Conservation (phyloP, 495 filamentous ascomycete genomes). For the Penicillium verhagenii region DNA sequence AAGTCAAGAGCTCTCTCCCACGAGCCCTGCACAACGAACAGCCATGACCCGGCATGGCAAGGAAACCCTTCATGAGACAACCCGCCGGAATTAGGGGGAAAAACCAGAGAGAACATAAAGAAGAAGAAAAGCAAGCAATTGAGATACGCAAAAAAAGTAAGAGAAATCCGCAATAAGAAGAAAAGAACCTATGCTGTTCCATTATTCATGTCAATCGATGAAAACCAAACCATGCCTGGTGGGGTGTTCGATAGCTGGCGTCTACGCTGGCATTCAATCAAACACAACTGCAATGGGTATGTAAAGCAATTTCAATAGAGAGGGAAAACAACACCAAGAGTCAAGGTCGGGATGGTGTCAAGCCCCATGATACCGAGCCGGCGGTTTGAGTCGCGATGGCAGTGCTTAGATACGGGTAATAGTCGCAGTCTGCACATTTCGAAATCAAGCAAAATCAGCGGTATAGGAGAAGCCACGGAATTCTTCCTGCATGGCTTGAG, state of each 20-base stretch:
- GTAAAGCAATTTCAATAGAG: conserved; percentile 26
- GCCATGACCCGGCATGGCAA: conserved; percentile 16
- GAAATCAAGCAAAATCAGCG: conserved; percentile 62
- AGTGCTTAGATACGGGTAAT: conserved; percentile 14
- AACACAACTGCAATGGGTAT: conserved; percentile 30
- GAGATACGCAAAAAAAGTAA: conserved; percentile 20
- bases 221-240: conserved; percentile 18
- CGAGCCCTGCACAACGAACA: conserved; percentile 5
- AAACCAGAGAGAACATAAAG: conserved; percentile 1
- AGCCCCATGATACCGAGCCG: not conserved
- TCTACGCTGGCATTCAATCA: conserved; percentile 25
- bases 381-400: not conserved
- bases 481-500: conserved; percentile 99
- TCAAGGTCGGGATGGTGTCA: not conserved
- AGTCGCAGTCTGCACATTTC: conserved; percentile 10
- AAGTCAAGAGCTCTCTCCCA: not conserved
- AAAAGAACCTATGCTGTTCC: conserved; percentile 14
- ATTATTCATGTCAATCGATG: conserved; percentile 27
- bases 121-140: conserved; percentile 24
- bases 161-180: not conserved
- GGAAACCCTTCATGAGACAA: conserved; percentile 17
- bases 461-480: conserved; percentile 99
- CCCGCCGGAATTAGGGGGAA: conserved; percentile 12
- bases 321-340: conserved; percentile 7
- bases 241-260: conserved; percentile 12